Evolutionary conservation across 106 monocot species (phyloP), one percentile per base, ranked within the genome.

Genomic region (Agapanthus africanus): DNA sequence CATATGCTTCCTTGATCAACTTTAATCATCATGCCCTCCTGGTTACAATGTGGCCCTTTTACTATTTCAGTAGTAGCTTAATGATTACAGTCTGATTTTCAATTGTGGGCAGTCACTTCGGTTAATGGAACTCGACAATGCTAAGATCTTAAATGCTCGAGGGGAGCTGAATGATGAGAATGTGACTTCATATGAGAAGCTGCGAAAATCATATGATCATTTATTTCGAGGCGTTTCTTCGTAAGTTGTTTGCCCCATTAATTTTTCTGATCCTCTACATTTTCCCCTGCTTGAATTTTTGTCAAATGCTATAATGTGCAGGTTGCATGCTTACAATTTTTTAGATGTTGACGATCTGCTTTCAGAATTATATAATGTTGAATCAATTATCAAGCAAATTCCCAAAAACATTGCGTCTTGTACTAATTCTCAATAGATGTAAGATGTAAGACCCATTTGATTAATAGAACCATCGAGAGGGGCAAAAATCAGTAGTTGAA

Each of bases 101-200:
- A 23, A 44, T 27, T 66, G 22, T 76, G 19, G n/a, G 42, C 80
- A 95, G 95, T 83, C 83, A 22, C 86, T 95, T 66, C 74, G 80
- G 54, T 56, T 82, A 63, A 84, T 91, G 91, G 95, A 95, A 79
- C 63, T 80, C 69, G 95, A 95, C 37, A 95, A 95, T 84, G 79
- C 88, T 59, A 95, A 95, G 71, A 79, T 84, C 56, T 86, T 95
- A 72, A 86, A 74, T 84, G 90, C 93, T 49, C 86, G 79, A 79
- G 95, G 95, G 44, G 95, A 95, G 70, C 91, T 95, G 42, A 95
- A 76, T 73, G 95, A 95, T 69, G 95, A 95, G 64, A 91, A 78
- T 77, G 74, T 81, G 62, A 70, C 86, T 54, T 82, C 91, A 37
- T 95, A 95, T 79, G 95, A 95, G 71, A 95, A 91, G 52, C 80